Conservation (phyloP, 1,139 yeast genomes). For the Yamadazyma diddensiae region DNA sequence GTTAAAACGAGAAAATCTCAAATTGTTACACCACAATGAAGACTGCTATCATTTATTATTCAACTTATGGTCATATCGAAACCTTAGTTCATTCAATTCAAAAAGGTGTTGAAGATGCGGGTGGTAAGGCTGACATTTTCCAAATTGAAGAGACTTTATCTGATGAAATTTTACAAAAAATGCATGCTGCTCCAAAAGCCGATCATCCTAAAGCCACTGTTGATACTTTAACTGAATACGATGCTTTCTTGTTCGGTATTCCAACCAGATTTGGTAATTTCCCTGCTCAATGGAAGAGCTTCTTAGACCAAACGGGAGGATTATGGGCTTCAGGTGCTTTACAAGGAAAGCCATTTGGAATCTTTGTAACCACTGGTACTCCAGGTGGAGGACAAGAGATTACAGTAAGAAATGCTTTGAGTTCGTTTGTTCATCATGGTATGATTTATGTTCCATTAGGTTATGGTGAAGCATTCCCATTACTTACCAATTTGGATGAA, state of each 20-base stretch:
- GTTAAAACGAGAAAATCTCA: background rate
- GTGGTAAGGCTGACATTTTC: constrained; percentile 36
- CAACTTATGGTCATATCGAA: constrained; percentile 72
- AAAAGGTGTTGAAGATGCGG: constrained; percentile 36
- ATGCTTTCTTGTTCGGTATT: constrained; percentile 48
- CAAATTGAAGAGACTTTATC: constrained; percentile 47
- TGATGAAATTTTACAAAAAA: constrained; percentile 32
- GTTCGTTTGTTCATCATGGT: constrained; percentile 48
- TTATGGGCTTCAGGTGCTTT: constrained; percentile 51
- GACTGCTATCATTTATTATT: constrained; percentile 66
- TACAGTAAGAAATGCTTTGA: constrained; percentile 35
- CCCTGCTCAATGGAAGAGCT: constrained; percentile 46
- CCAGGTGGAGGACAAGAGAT: constrained; percentile 49
- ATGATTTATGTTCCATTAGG: constrained; percentile 51
- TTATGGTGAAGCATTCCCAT: constrained; percentile 33
- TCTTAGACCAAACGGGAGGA: constrained; percentile 46
- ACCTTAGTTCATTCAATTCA: constrained; percentile 18
- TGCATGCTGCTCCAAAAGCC: constrained; percentile 44
- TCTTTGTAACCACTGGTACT: constrained; percentile 45
- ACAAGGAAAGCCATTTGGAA: constrained; percentile 47
- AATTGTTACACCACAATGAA: constrained; percentile 4
- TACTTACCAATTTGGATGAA: constrained; percentile 27
- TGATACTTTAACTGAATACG: constrained; percentile 37
- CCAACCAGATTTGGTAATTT: constrained; percentile 50
- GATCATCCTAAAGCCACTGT: constrained; percentile 43